Conservation (phyloP, 192 early-diverging fungal genomes). For the Coemansia sp. region DNA sequence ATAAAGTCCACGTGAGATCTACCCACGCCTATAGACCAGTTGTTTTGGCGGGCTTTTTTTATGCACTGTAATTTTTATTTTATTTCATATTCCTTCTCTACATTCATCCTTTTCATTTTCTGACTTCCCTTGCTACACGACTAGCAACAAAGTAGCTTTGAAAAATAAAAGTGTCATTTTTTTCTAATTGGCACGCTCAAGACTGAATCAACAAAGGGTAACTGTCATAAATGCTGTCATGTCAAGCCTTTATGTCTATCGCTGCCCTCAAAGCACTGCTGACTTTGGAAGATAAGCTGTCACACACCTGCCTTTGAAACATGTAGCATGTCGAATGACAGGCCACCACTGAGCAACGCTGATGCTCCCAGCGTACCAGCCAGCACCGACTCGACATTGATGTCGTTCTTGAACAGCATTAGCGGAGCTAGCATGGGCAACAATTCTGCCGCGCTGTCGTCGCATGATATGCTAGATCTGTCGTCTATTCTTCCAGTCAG, state of each 20-base stretch:
- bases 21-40: background rate
- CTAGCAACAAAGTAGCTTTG: background rate
- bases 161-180: background rate
- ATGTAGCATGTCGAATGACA: constrained; percentile 35
- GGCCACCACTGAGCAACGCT: background rate
- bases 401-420: constrained; percentile 16
- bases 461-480: constrained; percentile 20
- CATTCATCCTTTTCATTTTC: background rate
- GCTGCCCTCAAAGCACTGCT: background rate
- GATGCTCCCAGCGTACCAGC: constrained; percentile 11
- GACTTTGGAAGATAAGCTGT: constrained; percentile 12
- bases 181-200: background rate
- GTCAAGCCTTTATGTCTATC: background rate
- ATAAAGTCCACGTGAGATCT: background rate
- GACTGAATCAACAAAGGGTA: constrained; percentile 7
- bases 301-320: background rate
- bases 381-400: constrained; percentile 16
- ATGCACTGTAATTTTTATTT: background rate
- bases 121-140: background rate
- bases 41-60: background rate
- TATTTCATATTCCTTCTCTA: background rate
- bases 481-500: constrained; percentile 26
- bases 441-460: background rate
- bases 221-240: background rate
- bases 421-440: constrained; percentile 17